Evolutionary conservation across 2,329 filamentous ascomycete genomes (phyloP), one percentile per base, ranked within the genome.

Genomic region (Colletotrichum simmondsii): DNA sequence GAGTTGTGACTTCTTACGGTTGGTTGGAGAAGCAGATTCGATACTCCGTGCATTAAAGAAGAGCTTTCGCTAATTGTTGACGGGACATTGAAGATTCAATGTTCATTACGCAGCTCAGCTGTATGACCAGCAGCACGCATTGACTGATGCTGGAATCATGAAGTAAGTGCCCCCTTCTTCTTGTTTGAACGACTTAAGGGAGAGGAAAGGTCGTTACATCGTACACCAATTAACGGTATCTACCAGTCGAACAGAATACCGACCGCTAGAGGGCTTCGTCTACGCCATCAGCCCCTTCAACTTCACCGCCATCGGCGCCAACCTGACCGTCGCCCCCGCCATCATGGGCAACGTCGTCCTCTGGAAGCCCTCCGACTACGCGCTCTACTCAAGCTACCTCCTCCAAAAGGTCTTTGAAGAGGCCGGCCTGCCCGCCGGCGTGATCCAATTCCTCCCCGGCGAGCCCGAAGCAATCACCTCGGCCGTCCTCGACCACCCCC

Each of bases 281-380:
- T 98, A 98, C 81, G 96, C 95, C 49, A 91, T 98, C 78, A 94
- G 92, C 72, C 95, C 95, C 56, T 98, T 98, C 89, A 98, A 98
- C 87, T 98, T 98, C 85, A 98, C 95, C 30, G 95, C 95, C 75
- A 97, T 98, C 78, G 95, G 92, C 14, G 96, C 93, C 69, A 98
- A 98, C 84, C 87, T 98, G 53, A 91, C 93, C 19, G 93, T 91
- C 61, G 92, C 94, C 0, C 95, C 96, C 19, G 95, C 95, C 1
- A 86, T 98, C 68, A 92, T 98, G 87, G 95, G 95, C 71, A 98
- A 98, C 82, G 96, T 98, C 2, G 95, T 98, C 5, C 85, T 98
- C 59, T 98, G 95, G 95, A 98, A 98, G 88, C 95, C 95, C n/a
- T 97, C 94, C 16, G 94, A 96, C 77, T 92, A 88, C n/a, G 94